These are phyloP conservation scores for Mycena floridula DNA, from an alignment of 768 basidiomycete genomes.

Conservation along the genomic window DNA sequence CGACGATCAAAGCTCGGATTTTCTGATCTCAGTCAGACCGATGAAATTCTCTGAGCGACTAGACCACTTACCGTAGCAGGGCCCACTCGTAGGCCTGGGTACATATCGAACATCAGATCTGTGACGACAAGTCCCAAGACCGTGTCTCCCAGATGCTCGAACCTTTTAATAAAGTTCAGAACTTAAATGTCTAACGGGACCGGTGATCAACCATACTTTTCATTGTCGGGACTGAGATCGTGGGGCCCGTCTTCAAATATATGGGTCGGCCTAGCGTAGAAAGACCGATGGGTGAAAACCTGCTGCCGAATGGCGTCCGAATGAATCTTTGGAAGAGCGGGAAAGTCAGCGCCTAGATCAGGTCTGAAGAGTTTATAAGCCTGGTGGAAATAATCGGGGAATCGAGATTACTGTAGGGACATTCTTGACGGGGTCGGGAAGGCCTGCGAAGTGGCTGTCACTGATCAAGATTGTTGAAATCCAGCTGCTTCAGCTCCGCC, in stretches of 20 bases:
- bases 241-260: slow-evolving; percentile 69
- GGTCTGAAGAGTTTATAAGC: too few species aligned
- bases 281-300: slow-evolving; percentile 75
- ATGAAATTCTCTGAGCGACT: slow-evolving; percentile 4
- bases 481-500: too few species aligned
- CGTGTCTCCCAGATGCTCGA: slow-evolving; percentile 73
- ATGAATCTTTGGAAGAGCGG: slow-evolving; percentile 53
- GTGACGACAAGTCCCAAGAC: slow-evolving; percentile 69
- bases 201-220: slow-evolving; percentile 44
- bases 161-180: slow-evolving; percentile 31
- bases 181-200: slow-evolving; percentile 2
- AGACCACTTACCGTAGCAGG: slow-evolving; percentile 60
- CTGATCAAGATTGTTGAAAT: too few species aligned
- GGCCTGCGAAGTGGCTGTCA: too few species aligned
- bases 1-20: slow-evolving; percentile 71
- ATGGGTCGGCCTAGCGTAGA: slow-evolving; percentile 61
- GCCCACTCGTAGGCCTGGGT: slow-evolving; percentile 68
- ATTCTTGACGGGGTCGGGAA: too few species aligned
- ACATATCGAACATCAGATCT: slow-evolving; percentile 51
- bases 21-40: slow-evolving; percentile 41
- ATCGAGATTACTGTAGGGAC: too few species aligned
- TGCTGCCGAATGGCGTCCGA: slow-evolving; percentile 38
- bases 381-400: too few species aligned
- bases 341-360: too few species aligned
- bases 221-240: slow-evolving; percentile 78